Evolutionary conservation across 2,329 filamentous ascomycete genomes (phyloP).

Genomic region (Sphaceloma murrayae): DNA sequence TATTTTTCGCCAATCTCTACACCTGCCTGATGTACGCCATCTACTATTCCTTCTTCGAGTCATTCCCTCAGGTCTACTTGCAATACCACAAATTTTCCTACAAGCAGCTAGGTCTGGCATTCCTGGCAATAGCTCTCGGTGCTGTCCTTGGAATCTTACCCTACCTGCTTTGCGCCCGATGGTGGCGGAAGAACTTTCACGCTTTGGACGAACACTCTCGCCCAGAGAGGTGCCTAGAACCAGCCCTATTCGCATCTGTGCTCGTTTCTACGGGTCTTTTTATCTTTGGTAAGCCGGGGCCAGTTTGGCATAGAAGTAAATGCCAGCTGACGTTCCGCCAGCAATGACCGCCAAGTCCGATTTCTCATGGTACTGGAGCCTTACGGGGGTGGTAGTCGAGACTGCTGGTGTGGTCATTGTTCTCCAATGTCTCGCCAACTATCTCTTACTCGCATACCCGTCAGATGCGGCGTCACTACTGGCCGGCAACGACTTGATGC

Average conservation of each 20-base stretch:
- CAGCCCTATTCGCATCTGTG: constrained; percentile 27
- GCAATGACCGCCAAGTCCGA: constrained; percentile 25
- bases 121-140: constrained; percentile 51
- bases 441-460: constrained; percentile 32
- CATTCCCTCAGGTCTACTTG: constrained; percentile 56
- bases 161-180: constrained; percentile 22
- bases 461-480: constrained; percentile 47
- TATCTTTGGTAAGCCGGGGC: constrained; percentile 27
- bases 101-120: constrained; percentile 50
- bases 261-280: constrained; percentile 28
- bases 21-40: constrained; percentile 38
- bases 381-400: constrained; percentile 35
- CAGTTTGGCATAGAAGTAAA: too few relatives aligned
- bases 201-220: constrained; percentile 22
- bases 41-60: constrained; percentile 48
- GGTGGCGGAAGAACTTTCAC: constrained; percentile 18
- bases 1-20: constrained; percentile 42
- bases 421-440: constrained; percentile 35
- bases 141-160: constrained; percentile 42
- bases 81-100: constrained; percentile 51
- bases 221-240: constrained; percentile 28
- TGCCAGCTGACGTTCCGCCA: not conserved
- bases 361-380: constrained; percentile 34
- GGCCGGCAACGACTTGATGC: constrained; percentile 51
- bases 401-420: constrained; percentile 32